Percentiles rank a stretch among this genome's conserved stretches.
Conservation (phyloP, 1,139 yeast species). For the Hyphopichia khmerensis region DNA sequence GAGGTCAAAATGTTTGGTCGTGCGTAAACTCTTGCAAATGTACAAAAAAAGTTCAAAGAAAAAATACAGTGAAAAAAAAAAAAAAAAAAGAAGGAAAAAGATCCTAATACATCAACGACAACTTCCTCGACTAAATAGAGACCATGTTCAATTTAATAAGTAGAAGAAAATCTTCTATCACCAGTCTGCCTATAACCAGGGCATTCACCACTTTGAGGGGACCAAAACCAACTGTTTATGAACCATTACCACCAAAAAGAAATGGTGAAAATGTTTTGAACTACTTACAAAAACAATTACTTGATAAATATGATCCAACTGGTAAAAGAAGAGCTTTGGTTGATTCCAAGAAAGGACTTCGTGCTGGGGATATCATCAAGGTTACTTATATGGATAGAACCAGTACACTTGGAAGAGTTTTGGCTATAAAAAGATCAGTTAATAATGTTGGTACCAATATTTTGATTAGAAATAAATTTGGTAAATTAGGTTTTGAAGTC, state of each 20-base stretch:
- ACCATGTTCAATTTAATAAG: neutral
- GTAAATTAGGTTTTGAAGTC: slow-evolving; percentile 78
- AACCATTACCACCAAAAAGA: slow-evolving; percentile 53
- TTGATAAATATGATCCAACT: slow-evolving; percentile 63
- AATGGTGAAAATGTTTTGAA: slow-evolving; percentile 50
- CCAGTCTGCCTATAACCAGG: slow-evolving; percentile 8
- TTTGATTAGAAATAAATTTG: slow-evolving; percentile 73
- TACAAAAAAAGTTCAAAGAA: slow-evolving; percentile 4
- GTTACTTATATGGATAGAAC: slow-evolving; percentile 71
- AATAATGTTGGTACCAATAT: slow-evolving; percentile 69
- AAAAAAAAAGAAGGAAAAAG: neutral
- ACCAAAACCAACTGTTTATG: slow-evolving; percentile 39
- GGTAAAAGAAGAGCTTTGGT: slow-evolving; percentile 72
- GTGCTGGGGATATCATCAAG: slow-evolving; percentile 81
- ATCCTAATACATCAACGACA: neutral
- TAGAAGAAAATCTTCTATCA: neutral
- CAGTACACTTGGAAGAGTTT: slow-evolving; percentile 71
- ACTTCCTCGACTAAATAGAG: neutral
- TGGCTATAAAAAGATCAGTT: slow-evolving; percentile 65
- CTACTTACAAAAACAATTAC: slow-evolving; percentile 49
- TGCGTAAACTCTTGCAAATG: slow-evolving; percentile 8
- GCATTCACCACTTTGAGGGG: slow-evolving; percentile 18
- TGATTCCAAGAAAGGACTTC: slow-evolving; percentile 49
- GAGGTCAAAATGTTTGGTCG: too few relatives aligned
- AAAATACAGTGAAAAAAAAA: neutral